These are phyloP conservation scores for Picocystis sp. DNA, from an alignment of 163 green algal genomes.

Conservation along the genomic window DNA sequence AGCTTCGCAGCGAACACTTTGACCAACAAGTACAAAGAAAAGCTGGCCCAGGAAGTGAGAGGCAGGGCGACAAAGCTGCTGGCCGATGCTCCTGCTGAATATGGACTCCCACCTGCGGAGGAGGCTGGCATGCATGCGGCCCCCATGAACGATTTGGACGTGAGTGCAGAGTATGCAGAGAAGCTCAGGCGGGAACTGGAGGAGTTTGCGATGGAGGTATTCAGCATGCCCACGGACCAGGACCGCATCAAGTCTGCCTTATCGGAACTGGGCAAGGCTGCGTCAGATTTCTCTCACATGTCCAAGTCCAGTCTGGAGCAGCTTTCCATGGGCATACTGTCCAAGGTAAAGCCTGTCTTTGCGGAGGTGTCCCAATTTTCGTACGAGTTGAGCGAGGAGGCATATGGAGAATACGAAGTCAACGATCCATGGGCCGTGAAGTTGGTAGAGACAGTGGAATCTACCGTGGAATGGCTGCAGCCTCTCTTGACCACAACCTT, in stretches of 20 bases:
- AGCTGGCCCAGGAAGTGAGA: constrained; percentile 1
- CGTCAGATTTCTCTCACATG: constrained; percentile 40
- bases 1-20: constrained; percentile 4
- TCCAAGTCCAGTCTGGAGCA: constrained; percentile 40
- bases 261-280: constrained; percentile 56
- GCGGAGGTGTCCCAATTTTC: constrained; percentile 40
- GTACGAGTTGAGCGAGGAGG: constrained; percentile 49
- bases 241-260: constrained; percentile 34
- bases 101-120: background rate
- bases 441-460: constrained; percentile 41
- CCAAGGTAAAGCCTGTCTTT: constrained; percentile 42
- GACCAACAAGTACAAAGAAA: background rate
- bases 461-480: constrained; percentile 39
- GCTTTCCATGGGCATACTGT: constrained; percentile 45
- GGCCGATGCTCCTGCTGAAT: background rate
- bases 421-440: constrained; percentile 47
- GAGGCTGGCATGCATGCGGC: background rate
- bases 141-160: constrained; percentile 76
- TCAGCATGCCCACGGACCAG: constrained; percentile 10
- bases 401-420: constrained; percentile 43
- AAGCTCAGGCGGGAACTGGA: constrained; percentile 76
- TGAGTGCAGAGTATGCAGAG: constrained; percentile 58
- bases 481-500: constrained; percentile 47
- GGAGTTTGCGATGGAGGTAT: constrained; percentile 25
- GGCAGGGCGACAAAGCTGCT: constrained; percentile 13